phyloP scores from a whole-genome alignment of 1,284 basidiomycete genomes.

The Boletus sp. region DNA sequence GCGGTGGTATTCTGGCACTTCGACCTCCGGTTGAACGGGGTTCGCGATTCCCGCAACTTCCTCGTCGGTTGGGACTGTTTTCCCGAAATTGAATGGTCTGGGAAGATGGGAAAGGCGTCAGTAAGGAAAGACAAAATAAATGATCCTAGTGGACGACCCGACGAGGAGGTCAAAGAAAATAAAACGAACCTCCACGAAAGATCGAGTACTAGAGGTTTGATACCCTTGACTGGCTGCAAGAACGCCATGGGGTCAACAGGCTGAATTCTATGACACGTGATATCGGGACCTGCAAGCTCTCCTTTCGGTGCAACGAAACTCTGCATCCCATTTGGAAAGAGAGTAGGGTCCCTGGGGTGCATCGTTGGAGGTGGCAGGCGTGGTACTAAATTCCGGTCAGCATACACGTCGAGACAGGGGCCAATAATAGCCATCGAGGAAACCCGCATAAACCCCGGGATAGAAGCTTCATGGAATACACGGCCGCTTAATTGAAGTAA shows the following conservation, averaged over 20 bases:
- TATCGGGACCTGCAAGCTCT: constrained; percentile 7
- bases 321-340: constrained; percentile 41
- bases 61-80: constrained; percentile 51
- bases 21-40: constrained; percentile 36
- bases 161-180: constrained; percentile 11
- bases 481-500: constrained; percentile 13
- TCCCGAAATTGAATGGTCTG: constrained; percentile 50
- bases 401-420: constrained; percentile 18
- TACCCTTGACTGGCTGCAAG: constrained; percentile 59
- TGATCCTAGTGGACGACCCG: not conserved
- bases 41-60: constrained; percentile 44
- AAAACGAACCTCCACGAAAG: constrained; percentile 70
- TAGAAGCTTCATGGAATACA: constrained; percentile 17
- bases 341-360: constrained; percentile 39
- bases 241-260: constrained; percentile 32
- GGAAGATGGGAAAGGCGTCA: constrained; percentile 10
- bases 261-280: constrained; percentile 1
- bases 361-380: constrained; percentile 52
- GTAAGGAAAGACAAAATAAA: not conserved
- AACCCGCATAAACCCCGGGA: constrained; percentile 32
- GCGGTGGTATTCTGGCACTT: constrained; percentile 23
- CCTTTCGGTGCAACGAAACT: constrained; percentile 36
- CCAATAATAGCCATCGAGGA: constrained; percentile 26
- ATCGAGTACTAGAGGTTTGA: constrained; percentile 59
- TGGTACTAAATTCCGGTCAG: constrained; percentile 50